Percentiles rank a stretch among this genome's conserved stretches.
Evolutionary conservation across 805 yeast species (phyloP).

Genomic region (Kuraishia capsulata): DNA sequence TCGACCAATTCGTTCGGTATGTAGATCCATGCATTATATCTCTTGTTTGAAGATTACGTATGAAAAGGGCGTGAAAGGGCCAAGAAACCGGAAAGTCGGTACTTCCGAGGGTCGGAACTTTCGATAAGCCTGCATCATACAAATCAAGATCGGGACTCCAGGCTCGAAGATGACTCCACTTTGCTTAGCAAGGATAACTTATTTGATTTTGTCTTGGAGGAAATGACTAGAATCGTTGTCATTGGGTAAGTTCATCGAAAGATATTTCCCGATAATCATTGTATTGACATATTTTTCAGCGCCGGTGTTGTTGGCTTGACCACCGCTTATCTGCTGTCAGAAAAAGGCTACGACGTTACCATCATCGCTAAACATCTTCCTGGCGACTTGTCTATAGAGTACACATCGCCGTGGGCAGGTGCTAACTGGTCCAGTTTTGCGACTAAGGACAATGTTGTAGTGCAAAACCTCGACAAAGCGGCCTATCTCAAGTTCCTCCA

Average conservation of each 20-base stretch:
- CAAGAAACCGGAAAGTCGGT: too few relatives aligned
- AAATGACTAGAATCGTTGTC: constrained; percentile 4
- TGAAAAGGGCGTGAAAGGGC: too few relatives aligned
- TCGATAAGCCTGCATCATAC: too few relatives aligned
- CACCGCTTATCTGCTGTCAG: constrained; percentile 32
- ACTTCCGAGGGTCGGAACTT: too few relatives aligned
- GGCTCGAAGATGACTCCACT: too few relatives aligned
- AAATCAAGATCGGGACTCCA: too few relatives aligned
- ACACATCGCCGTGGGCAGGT: constrained; percentile 73
- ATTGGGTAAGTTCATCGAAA: constrained; percentile 2
- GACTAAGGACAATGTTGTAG: constrained; percentile 19
- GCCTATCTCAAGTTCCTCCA: constrained; percentile 38
- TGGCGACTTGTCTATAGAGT: constrained; percentile 2
- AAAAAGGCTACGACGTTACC: constrained; percentile 30
- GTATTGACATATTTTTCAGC: constrained; percentile 9
- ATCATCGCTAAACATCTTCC: constrained; percentile 40
- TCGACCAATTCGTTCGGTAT: not conserved
- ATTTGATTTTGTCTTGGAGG: too few relatives aligned
- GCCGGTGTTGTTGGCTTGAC: constrained; percentile 55
- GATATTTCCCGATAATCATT: not conserved
- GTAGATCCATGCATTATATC: too few relatives aligned
- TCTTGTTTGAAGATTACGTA: too few relatives aligned
- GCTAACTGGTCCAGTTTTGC: constrained; percentile 71
- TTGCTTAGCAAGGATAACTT: too few relatives aligned
- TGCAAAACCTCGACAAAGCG: constrained; percentile 32